A percentile compares a stretch with the other conserved stretches of the same genome.
phyloP scores from a whole-genome alignment of 2,329 filamentous ascomycete species.

The Magnaporthiopsis incrustans region DNA sequence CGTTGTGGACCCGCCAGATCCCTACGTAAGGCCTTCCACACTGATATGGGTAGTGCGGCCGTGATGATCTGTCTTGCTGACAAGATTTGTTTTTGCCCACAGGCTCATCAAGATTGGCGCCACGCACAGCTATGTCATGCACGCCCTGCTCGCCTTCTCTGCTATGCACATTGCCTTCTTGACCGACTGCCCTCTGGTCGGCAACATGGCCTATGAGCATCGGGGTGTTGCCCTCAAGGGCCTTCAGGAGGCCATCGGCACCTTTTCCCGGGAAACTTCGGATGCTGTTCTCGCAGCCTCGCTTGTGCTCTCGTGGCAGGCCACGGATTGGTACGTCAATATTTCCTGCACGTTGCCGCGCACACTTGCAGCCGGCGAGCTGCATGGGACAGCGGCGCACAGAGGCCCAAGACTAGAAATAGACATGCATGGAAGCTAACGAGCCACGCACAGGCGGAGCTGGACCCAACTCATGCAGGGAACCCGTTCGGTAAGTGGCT shows the following conservation, averaged over 20 bases:
- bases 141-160: conserved; percentile 85
- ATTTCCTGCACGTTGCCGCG: conserved; percentile 1
- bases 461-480: conserved; percentile 93
- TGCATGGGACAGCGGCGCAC: conserved; percentile 11
- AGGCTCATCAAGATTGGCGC: conserved; percentile 79
- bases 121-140: conserved; percentile 84
- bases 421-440: conserved; percentile 25
- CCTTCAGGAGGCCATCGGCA: conserved; percentile 76
- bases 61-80: conserved; percentile 15
- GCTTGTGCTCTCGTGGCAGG: conserved; percentile 89
- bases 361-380: not conserved
- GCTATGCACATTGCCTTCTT: conserved; percentile 89
- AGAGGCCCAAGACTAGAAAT: conserved; percentile 7
- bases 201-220: conserved; percentile 84
- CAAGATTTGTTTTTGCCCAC: conserved; percentile 9
- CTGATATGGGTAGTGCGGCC: conserved; percentile 10
- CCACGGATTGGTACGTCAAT: conserved; percentile 75
- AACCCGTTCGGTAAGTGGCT: conserved; percentile 66
- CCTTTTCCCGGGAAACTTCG: conserved; percentile 77
- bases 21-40: conserved; percentile 59
- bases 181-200: conserved; percentile 75
- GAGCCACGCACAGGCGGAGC: conserved; percentile 56
- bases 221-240: conserved; percentile 79
- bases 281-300: conserved; percentile 90
- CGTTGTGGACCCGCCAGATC: conserved; percentile 87